Conservation (phyloP, 371 early-diverging fungal species). For the Apophysomyces elegans region DNA sequence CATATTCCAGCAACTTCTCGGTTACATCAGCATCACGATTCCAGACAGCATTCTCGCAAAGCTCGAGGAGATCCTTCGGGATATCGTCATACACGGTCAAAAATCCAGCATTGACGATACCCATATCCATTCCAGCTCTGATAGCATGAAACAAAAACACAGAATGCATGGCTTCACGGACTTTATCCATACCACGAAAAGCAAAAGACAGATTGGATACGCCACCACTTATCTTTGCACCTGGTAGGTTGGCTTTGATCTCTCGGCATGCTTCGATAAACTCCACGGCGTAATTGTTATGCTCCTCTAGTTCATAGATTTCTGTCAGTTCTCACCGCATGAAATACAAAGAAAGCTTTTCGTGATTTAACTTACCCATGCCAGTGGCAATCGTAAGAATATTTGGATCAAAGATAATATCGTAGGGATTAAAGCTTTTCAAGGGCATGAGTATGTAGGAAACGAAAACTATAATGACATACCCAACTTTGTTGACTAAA, state of each 20-base stretch:
- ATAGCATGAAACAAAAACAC: slow-evolving; percentile 94
- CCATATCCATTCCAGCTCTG: slow-evolving; percentile 95
- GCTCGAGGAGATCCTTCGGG: slow-evolving; percentile 85
- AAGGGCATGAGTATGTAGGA: neutral
- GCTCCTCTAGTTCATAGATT: slow-evolving; percentile 66
- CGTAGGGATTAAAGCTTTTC: slow-evolving; percentile 77
- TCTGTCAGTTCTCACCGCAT: neutral
- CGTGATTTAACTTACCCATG: slow-evolving; percentile 50
- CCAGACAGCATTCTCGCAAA: slow-evolving; percentile 93
- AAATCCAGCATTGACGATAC: slow-evolving; percentile 95
- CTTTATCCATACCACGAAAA: slow-evolving; percentile 90
- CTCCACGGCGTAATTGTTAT: slow-evolving; percentile 94
- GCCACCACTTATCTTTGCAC: slow-evolving; percentile 92
- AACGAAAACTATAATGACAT: neutral
- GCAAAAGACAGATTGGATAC: slow-evolving; percentile 95
- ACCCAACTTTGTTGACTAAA: slow-evolving; percentile 80
- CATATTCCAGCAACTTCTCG: slow-evolving; percentile 87
- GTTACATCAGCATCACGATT: slow-evolving; percentile 90
- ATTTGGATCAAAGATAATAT: slow-evolving; percentile 96
- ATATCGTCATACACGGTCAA: slow-evolving; percentile 94
- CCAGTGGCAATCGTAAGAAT: slow-evolving; percentile 95
- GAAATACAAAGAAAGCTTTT: neutral
- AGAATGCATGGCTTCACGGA: slow-evolving; percentile 94
- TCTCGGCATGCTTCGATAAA: slow-evolving; percentile 78
- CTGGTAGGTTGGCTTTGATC: slow-evolving; percentile 83